These are phyloP conservation scores for Fusarium acutatum DNA, from an alignment of 2,329 filamentous ascomycete species.

Conservation along the genomic window DNA sequence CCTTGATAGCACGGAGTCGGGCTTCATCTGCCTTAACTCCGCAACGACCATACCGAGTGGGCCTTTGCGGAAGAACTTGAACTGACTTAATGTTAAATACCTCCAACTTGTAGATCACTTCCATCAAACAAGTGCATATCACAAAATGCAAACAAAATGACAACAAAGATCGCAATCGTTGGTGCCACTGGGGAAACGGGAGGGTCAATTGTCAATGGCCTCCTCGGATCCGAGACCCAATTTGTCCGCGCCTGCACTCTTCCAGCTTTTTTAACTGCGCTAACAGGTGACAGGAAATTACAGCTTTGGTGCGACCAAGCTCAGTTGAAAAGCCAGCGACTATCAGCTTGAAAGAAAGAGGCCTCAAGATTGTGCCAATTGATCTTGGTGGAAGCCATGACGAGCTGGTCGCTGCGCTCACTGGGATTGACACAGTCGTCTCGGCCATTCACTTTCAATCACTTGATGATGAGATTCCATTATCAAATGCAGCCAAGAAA, in stretches of 20 bases:
- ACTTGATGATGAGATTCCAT: constrained; percentile 55
- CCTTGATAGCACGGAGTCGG: background rate
- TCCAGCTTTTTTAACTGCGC: too few species aligned
- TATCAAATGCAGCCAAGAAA: constrained; percentile 58
- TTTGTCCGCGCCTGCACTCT: constrained; percentile 36
- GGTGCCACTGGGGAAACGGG: constrained; percentile 56
- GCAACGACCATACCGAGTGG: background rate
- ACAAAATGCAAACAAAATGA: background rate
- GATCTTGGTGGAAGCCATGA: constrained; percentile 54
- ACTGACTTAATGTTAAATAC: too few species aligned
- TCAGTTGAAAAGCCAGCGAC: constrained; percentile 58
- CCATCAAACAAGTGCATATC: background rate
- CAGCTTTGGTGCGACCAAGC: constrained; percentile 55
- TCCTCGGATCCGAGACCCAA: constrained; percentile 43
- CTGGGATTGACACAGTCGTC: constrained; percentile 56
- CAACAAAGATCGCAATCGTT: constrained; percentile 43
- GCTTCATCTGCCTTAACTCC: background rate
- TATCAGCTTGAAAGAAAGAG: constrained; percentile 49
- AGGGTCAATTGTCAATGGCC: constrained; percentile 48
- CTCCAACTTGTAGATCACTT: background rate
- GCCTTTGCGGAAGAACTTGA: too few species aligned
- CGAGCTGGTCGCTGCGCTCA: constrained; percentile 52
- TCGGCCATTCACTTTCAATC: constrained; percentile 41
- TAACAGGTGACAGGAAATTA: constrained; percentile 49
- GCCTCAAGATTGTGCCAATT: constrained; percentile 53